Evolutionary conservation across 768 basidiomycete genomes (phyloP), one percentile per base, ranked within the genome.

Genomic region (Multifurca ochricompacta): DNA sequence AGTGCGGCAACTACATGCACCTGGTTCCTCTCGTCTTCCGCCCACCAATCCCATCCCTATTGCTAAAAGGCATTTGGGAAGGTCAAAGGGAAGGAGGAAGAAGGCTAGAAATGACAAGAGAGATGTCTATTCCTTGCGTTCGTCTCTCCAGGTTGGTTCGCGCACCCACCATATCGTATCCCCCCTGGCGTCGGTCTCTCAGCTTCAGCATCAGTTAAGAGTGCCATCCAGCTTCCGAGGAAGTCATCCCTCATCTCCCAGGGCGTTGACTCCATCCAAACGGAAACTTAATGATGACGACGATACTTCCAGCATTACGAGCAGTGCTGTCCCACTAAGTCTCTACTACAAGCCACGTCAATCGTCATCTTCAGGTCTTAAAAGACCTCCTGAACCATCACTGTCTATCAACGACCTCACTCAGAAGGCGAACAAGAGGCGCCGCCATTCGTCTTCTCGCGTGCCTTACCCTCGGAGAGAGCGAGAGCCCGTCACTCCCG

Each of bases 251-350:
- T 32, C 31, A 27, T 18, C 36, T 34, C 18, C 54, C 16, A 42
- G 3, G 30, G 25, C 27, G 25, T 30, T 42, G 1, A 30, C 45
- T 31, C 54, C 58, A 19, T 46, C 43, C 5, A 59, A 58, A n/a
- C 56, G 55, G 50, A 59, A 49, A 35, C 19, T 44, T 23, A 48
- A 59, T 36, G 47, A 51, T 3, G 35, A 37, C 1, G 44, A 49
- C 3, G 58, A 49, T 4, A 18, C 19, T 3, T 30, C 28, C 0
- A 47, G 60, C 21, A 37, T 47, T 35, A 58, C 55, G 6, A 52
- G 50, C n/a, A 52, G 50, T 19, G 48, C 21, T 13, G 35, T 55
- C 49, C 14, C 42, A 34, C 64, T 63, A 19, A 53, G 57, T 21
- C 62, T 18, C 60, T 65, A 14, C 6, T 59, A 35, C 43, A 34